Evolutionary conservation across 768 basidiomycete genomes (phyloP).

Genomic region (Suillus subalutaceus): DNA sequence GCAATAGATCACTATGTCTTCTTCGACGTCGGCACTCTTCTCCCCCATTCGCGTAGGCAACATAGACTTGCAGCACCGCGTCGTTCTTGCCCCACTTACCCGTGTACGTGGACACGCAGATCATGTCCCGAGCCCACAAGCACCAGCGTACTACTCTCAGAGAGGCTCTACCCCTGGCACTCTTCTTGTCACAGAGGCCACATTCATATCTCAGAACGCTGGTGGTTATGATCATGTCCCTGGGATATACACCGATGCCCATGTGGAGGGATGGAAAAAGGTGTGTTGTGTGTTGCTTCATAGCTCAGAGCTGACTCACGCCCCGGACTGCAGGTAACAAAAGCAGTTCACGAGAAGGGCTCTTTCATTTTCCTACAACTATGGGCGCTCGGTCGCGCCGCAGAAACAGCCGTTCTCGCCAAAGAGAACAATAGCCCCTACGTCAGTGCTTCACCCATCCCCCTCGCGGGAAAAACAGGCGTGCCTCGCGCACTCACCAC

Average conservation of each 20-base stretch:
- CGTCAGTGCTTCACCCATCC: constrained; percentile 38
- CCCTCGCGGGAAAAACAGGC: constrained; percentile 18
- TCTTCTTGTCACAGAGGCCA: constrained; percentile 60
- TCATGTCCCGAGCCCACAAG: constrained; percentile 41
- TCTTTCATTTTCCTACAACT: constrained; percentile 50
- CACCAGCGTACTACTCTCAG: constrained; percentile 50
- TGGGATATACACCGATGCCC: constrained; percentile 66
- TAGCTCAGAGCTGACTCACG: background rate
- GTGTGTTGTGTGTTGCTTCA: constrained; percentile 25
- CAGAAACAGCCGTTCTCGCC: constrained; percentile 35
- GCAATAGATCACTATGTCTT: background rate
- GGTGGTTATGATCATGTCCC: constrained; percentile 54
- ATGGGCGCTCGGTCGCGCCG: constrained; percentile 56
- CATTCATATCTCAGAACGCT: constrained; percentile 51
- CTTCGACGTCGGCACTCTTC: constrained; percentile 38
- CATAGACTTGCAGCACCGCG: constrained; percentile 47
- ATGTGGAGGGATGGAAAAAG: constrained; percentile 54
- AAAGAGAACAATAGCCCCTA: constrained; percentile 35
- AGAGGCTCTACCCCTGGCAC: constrained; percentile 51
- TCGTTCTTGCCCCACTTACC: constrained; percentile 58
- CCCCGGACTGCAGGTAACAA: constrained; percentile 45
- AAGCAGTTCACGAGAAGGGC: constrained; percentile 57
- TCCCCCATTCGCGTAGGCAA: constrained; percentile 48
- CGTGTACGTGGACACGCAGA: constrained; percentile 40
- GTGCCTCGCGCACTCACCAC: constrained; percentile 24